These are phyloP conservation scores for Fusarium albosuccineum DNA, from an alignment of 2,329 filamentous ascomycete species.

Conservation along the genomic window DNA sequence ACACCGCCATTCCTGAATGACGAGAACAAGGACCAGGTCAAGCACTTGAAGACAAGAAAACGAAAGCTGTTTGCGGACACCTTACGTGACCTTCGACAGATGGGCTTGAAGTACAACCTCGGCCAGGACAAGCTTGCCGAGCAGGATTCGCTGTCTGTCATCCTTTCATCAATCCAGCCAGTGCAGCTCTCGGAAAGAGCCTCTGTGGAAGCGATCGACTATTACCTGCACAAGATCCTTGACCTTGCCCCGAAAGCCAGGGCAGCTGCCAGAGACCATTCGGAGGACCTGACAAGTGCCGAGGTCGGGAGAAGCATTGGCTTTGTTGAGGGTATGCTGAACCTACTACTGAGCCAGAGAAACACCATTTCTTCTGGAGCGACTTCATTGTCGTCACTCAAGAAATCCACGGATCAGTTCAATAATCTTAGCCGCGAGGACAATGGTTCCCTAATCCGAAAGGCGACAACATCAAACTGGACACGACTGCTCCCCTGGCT, in stretches of 20 bases:
- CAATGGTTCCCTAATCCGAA: conserved; percentile 39
- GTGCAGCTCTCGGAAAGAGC: conserved; percentile 50
- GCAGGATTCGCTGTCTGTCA: conserved; percentile 77
- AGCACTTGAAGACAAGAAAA: conserved; percentile 92
- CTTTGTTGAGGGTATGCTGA: conserved; percentile 87
- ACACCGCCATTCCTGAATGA: conserved; percentile 86
- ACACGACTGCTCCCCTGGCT: conserved; percentile 67
- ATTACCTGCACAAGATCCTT: conserved; percentile 83
- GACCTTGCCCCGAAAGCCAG: conserved; percentile 79
- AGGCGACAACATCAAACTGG: conserved; percentile 42
- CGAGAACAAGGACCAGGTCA: conserved; percentile 85
- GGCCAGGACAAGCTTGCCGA: conserved; percentile 78
- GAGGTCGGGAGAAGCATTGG: conserved; percentile 85
- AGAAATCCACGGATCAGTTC: conserved; percentile 54
- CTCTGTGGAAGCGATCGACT: conserved; percentile 64
- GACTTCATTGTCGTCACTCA: conserved; percentile 55
- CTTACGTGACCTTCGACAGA: conserved; percentile 82
- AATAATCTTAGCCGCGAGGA: conserved; percentile 50
- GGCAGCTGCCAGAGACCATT: conserved; percentile 77
- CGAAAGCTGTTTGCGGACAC: conserved; percentile 91
- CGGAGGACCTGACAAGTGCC: conserved; percentile 84
- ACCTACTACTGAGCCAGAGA: conserved; percentile 73
- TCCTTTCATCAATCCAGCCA: conserved; percentile 72
- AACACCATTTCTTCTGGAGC: conserved; percentile 58
- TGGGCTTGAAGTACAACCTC: conserved; percentile 91